Percentiles rank a stretch among this genome's conserved stretches.
Evolutionary conservation across 331 rosid species (phyloP).

Genomic region (Acacia concinna): DNA sequence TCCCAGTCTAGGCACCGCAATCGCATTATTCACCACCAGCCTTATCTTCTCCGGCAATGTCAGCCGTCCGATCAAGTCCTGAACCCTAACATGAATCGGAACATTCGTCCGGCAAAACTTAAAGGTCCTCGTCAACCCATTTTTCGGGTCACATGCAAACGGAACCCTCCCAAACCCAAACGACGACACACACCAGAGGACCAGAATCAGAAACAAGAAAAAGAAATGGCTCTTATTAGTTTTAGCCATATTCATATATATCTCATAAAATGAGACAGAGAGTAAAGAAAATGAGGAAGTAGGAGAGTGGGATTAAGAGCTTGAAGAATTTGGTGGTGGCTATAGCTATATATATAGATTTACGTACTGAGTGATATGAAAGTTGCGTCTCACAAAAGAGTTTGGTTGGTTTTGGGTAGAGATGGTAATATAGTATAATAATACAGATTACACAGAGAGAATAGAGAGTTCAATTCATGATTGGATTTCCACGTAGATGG

Average conservation of each 20-base stretch:
- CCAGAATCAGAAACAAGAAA: not conserved
- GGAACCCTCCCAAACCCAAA: conserved; percentile 46
- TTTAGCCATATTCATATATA: not conserved
- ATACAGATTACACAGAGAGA: too few species aligned
- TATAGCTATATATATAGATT: conserved; percentile 14
- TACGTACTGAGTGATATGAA: not conserved
- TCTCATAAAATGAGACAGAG: not conserved
- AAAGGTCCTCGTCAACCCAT: conserved; percentile 54
- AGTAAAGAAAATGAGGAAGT: not conserved
- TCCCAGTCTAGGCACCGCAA: conserved; percentile 69
- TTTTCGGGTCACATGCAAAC: conserved; percentile 81
- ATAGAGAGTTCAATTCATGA: conserved; percentile 32
- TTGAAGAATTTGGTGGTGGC: not conserved
- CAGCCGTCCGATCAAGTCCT: conserved; percentile 73
- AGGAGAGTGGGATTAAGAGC: not conserved
- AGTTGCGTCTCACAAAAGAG: conserved; percentile 32
- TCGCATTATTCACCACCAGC: conserved; percentile 80
- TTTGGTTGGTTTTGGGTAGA: conserved; percentile 15
- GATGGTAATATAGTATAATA: not conserved
- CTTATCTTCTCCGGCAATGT: conserved; percentile 77
- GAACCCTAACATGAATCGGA: conserved; percentile 63
- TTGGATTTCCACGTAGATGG: conserved; percentile 64
- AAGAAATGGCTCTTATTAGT: not conserved
- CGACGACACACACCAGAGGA: not conserved
- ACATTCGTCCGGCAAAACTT: conserved; percentile 51